Evolutionary conservation across 805 yeast genomes (phyloP), one percentile per base, ranked within the genome.

Genomic region (Suhomyces emberorum): DNA sequence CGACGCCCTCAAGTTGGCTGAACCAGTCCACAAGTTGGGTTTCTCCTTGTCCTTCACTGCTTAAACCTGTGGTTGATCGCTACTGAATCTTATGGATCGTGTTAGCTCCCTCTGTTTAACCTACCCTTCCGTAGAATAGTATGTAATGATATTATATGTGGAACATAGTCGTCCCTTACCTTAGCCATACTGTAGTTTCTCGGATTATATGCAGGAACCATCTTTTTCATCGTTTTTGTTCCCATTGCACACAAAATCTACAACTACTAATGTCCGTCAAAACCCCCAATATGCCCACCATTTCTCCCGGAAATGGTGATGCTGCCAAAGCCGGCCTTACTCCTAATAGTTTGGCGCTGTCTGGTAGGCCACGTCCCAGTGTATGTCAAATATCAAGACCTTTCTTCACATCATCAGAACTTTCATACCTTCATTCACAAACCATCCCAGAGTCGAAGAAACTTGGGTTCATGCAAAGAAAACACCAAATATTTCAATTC

Each of bases 1-100:
- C 70, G 96, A 93, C 70, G 95, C 97, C 57, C 79, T 89, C 70
- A 85, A 91, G 70, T 78, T 91, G 62, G 81, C 86, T 63, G 97
- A 89, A 77, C 87, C 96, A 49, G 95, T 93, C 60, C 98, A 93
- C 82, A 89, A 93, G 81, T 77, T 93, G 59, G 98, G 98, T 70
- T 77, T 88, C 74, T 87, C 96, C 39, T 77, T 93, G 67, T 78
- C 95, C 49, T 91, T 91, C 76, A 72, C 95, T 55, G 95, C 95
- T 66, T 91, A 82, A 67, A 41, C 39, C 16, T n/a, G n/a, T n/a
- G 17, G 4, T n/a, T 21, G 29, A 26, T 9, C 5, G 26, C 26
- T 23, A 7, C n/a, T 23, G 26, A 7, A n/a, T 23, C 26, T 23
- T 9, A 23, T 23, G 26, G 26, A 23, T 23, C 12, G 26, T 23